Conservation (phyloP, 225 moss, liverwort and hornwort genomes). For the Sphagnum tenellum region DNA sequence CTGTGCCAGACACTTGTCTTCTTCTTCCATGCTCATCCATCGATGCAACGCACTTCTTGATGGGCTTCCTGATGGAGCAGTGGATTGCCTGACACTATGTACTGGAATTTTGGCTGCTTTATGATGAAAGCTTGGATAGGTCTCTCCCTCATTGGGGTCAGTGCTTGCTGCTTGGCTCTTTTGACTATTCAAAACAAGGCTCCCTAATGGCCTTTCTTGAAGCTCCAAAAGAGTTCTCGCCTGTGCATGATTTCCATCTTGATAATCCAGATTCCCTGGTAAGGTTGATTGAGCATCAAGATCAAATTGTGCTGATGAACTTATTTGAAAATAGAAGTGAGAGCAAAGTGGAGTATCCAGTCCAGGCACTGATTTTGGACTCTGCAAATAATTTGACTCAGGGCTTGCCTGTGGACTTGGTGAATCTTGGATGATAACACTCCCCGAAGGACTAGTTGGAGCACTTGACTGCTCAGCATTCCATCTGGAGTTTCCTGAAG, state of each 20-base stretch:
- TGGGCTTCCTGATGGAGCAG: constrained; percentile 2
- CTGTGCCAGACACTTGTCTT: no score
- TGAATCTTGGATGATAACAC: constrained; percentile 48
- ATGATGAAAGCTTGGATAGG: no score
- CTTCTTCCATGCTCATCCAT: no score
- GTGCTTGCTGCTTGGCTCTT: constrained; percentile 13
- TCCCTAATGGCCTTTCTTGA: constrained; percentile 7
- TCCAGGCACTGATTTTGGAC: neutral
- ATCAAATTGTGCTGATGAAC: no score
- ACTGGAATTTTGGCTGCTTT: no score
- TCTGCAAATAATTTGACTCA: constrained; percentile 34
- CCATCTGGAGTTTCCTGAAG: neutral
- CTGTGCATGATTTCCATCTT: no score
- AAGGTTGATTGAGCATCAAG: no score
- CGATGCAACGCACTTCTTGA: neutral
- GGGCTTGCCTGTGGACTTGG: constrained; percentile 42
- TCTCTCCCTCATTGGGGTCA: neutral
- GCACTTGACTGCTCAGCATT: constrained; percentile 24
- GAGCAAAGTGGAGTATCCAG: no score
- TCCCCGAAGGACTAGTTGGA: constrained; percentile 51
- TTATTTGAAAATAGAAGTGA: no score
- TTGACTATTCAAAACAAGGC: constrained; percentile 16
- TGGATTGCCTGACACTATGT: no score
- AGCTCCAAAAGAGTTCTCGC: neutral
- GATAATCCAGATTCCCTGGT: no score